Evolutionary conservation across 306 rosid species (phyloP), one percentile per base, ranked within the genome.

Genomic region (Fragaria iinumae): DNA sequence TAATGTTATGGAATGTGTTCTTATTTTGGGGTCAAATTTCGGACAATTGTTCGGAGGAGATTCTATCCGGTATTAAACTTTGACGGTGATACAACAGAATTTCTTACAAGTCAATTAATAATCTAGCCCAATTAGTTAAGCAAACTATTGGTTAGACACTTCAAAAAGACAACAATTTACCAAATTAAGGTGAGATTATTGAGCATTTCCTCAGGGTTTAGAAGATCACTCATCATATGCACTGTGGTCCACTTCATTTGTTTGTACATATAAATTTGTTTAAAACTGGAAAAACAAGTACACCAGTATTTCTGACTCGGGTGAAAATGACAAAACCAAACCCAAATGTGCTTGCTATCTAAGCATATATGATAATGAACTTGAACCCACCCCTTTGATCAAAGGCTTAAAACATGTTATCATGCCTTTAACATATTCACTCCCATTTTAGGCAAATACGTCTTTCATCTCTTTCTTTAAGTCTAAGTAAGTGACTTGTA

Each of bases 401-500:
- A 73, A 73, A 68, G 38, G 66, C 65, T 75, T 79, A 8, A 69
- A 16, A 52, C 80, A 62, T 39, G 76, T 72, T 14, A 32, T 25
- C 38, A 65, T 11, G 59, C 32, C 18, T 12, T 23, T 21, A 18
- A 49, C 0, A 60, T 74, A 66, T 34, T 14, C 68, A 63, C 20
- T 38, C 11, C 29, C 71, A 70, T 53, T 17, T 25, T 11, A 12
- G 29, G 44, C 8, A 16, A 38, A 21, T 0, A 4, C n/a, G 39
- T 34, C 75, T 71, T 71, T 73, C 21, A 55, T 39, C 9, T 73
- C 17, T 27, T 44, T 41, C 71, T 71, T n/a, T 41, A n/a, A 66
- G 87, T 83, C 79, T 82, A 88, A 82, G 84, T 49, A 74, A 82
- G 78, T 36, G 75, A 62, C 39, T 27, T 62, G 13, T 13, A 27